Base-by-base conservation (phyloP, 495 filamentous ascomycete genomes). In the Penicillium riverlandense region DNA sequence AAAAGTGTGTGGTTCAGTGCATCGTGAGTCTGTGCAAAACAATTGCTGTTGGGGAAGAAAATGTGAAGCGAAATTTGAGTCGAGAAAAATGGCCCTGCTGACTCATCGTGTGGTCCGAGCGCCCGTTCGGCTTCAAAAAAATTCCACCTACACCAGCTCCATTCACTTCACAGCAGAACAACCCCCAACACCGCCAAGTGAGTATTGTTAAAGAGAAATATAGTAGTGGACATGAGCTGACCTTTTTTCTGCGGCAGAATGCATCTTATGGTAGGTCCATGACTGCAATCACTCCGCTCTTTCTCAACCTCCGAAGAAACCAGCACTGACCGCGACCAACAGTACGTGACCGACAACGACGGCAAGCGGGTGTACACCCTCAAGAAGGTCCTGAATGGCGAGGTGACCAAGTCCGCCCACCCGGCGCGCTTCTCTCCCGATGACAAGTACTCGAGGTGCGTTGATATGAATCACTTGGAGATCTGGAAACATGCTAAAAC, bases 361-460 rank as follows among this genome's bases (percentile, higher is more conserved):
- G 90, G 89, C 72, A 87, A 89, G 70, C 84, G 88, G 49, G 57
- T 83, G 55, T 98, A 96, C 79, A 95, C 91, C 8, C 50, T 71
- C 48, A 68, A 71, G 67, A 71, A 71, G 63, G 58, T 65, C 51
- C 67, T 80, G 15, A 63, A 77, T 44, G 83, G 84, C 53, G 78
- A 88, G 54, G 85, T 96, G 59, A 94, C 94, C 56, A 94, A 91
- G 74, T 90, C 84, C 37, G 92, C 92, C 33, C 92, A 98, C 77
- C 92, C 94, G 14, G 94, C 94, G 37, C 76, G 94, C 48, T 98
- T 96, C 75, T 92, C 88, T 31, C 92, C 92, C 47, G 92, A 98
- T 71, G 92, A 98, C 74, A 94, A 92, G 72, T 95, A 91, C 72
- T 96, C 90, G 52, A 81, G 80, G 82, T 85, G 65, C 44, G 76